Evolutionary conservation across 208 protist genomes (phyloP).

Genomic region (Trypanosoma avium): DNA sequence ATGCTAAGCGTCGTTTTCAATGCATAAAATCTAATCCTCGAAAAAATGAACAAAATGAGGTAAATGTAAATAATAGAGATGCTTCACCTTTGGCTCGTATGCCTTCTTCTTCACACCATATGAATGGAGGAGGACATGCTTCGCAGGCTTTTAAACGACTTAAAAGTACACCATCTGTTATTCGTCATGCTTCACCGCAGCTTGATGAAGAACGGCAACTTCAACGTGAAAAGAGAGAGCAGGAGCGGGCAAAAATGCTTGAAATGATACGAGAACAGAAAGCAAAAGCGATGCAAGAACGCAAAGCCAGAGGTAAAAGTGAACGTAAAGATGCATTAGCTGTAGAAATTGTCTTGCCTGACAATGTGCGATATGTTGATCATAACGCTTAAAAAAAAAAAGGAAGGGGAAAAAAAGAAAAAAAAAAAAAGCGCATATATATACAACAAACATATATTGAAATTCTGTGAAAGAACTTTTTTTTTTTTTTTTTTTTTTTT

Average conservation of each 20-base stretch:
- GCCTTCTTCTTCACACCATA: not conserved
- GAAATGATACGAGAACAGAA: constrained; percentile 69
- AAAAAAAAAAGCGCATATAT: not conserved
- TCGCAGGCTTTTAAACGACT: constrained; percentile 4
- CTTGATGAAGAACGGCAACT: constrained; percentile 40
- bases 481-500: no score
- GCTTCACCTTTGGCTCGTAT: constrained; percentile 12
- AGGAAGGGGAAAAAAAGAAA: not conserved
- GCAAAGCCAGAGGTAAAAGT: constrained; percentile 40
- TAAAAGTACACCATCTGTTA: constrained; percentile 11
- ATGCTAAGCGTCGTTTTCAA: not conserved
- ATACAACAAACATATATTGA: no score
- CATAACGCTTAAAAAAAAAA: not conserved
- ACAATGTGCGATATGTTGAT: constrained; percentile 31
- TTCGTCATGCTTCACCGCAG: constrained; percentile 14
- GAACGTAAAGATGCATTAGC: constrained; percentile 29
- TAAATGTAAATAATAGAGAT: not conserved
- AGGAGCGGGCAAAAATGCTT: constrained; percentile 69
- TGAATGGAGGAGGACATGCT: not conserved
- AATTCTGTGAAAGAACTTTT: no score
- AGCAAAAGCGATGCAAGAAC: constrained; percentile 38
- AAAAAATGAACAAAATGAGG: constrained; percentile 6
- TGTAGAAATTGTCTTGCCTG: constrained; percentile 67
- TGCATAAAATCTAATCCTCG: not conserved
- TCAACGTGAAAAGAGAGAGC: constrained; percentile 63